Conservation (phyloP, 768 basidiomycete species). For the Russula virescens region DNA sequence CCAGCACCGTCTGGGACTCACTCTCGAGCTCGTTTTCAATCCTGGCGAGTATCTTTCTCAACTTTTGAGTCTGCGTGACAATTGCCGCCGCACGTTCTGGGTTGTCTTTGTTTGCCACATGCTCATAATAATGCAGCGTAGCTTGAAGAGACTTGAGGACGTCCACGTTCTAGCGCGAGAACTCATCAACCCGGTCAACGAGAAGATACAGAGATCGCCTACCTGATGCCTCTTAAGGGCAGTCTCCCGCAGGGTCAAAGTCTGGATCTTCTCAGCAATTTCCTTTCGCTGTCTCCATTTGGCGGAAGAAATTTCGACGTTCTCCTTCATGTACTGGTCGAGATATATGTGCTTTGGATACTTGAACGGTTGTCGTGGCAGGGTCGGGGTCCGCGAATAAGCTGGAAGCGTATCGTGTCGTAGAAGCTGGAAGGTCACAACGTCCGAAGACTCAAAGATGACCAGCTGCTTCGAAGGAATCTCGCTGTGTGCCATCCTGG, state of each 20-base stretch:
- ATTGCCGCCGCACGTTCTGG: constrained; percentile 42
- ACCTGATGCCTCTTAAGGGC: constrained; percentile 53
- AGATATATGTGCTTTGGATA: constrained; percentile 66
- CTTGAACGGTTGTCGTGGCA: constrained; percentile 34
- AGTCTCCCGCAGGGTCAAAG: constrained; percentile 41
- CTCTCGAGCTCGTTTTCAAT: constrained; percentile 53
- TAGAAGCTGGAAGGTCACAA: constrained; percentile 52
- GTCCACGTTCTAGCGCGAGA: constrained; percentile 48
- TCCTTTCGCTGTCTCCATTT: constrained; percentile 35
- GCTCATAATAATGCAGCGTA: constrained; percentile 65
- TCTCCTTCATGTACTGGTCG: constrained; percentile 64
- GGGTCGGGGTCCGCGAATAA: constrained; percentile 21
- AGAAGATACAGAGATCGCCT: not conserved
- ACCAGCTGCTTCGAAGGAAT: constrained; percentile 42
- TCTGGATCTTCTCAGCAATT: constrained; percentile 44
- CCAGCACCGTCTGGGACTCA: constrained; percentile 28
- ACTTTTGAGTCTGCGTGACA: constrained; percentile 40
- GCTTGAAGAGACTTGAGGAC: constrained; percentile 55
- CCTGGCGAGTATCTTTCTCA: constrained; percentile 46
- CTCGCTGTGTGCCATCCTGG: constrained; percentile 25
- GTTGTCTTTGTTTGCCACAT: constrained; percentile 49
- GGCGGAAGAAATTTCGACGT: constrained; percentile 39
- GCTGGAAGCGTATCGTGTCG: constrained; percentile 29
- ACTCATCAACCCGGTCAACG: not conserved
- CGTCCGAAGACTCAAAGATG: constrained; percentile 57